These are phyloP conservation scores for Sarcocystis neurona DNA, from an alignment of 169 alveolate species.

Conservation along the genomic window DNA sequence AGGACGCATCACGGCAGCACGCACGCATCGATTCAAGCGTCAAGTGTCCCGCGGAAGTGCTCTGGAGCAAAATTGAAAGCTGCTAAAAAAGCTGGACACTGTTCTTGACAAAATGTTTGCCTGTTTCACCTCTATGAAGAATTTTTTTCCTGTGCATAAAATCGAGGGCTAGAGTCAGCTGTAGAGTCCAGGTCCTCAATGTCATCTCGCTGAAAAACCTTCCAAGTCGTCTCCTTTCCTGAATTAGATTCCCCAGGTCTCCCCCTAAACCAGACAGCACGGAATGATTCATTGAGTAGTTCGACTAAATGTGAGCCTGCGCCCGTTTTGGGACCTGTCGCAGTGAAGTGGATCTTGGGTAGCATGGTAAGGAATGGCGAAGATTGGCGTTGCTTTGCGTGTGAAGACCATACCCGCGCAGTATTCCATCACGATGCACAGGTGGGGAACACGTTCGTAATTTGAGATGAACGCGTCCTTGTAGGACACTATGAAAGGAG, in stretches of 20 bases:
- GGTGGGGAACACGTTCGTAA: slow-evolving; percentile 60
- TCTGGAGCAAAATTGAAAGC: slow-evolving; percentile 6
- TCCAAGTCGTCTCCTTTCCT: slow-evolving; percentile 46
- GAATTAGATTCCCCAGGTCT: slow-evolving; percentile 55
- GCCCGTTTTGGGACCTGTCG: too few relatives aligned
- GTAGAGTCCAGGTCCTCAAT: slow-evolving; percentile 84
- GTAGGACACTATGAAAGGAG: slow-evolving; percentile 60
- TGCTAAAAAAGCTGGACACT: not conserved
- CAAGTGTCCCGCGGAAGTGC: not conserved
- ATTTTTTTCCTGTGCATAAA: slow-evolving; percentile 86
- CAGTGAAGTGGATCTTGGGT: too few relatives aligned
- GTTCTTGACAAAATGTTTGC: not conserved
- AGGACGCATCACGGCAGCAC: not conserved
- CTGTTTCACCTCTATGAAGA: slow-evolving; percentile 88
- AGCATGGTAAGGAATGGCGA: too few relatives aligned
- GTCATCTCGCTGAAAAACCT: slow-evolving; percentile 78
- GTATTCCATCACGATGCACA: slow-evolving; percentile 90
- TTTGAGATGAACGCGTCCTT: slow-evolving; percentile 55
- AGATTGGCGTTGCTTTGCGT: too few relatives aligned
- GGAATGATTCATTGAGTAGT: too few relatives aligned
- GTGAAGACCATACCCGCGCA: slow-evolving; percentile 91
- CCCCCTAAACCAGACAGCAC: slow-evolving; percentile 50
- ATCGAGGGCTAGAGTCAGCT: slow-evolving; percentile 81
- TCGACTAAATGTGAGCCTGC: too few relatives aligned
- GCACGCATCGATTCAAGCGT: not conserved